phyloP scores from a whole-genome alignment of 495 filamentous ascomycete genomes.

The Penicillium riverlandense region DNA sequence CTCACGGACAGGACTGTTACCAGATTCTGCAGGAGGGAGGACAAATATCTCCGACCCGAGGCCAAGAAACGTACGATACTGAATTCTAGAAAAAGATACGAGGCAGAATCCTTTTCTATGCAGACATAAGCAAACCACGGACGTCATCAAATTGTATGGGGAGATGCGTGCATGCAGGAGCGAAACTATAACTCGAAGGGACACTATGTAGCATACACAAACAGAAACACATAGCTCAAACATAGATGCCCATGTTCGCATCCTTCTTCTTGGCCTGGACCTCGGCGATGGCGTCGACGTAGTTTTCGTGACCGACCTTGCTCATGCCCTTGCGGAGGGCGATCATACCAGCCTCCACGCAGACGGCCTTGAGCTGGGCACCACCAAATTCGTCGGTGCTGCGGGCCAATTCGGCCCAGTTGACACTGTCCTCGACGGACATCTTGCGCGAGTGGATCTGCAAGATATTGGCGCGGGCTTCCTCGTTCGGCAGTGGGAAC shows the following conservation, averaged over 20 bases:
- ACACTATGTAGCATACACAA: too few species aligned
- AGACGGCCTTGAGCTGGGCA: conserved; percentile 95
- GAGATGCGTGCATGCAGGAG: too few species aligned
- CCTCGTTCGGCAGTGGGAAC: conserved; percentile 98
- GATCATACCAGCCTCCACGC: conserved; percentile 99
- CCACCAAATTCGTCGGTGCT: conserved; percentile 99
- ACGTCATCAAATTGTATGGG: too few species aligned
- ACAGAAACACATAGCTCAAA: conserved; percentile 18
- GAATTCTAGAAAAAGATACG: too few species aligned
- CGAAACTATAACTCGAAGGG: too few species aligned
- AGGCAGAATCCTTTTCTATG: too few species aligned
- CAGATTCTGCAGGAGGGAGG: too few species aligned
- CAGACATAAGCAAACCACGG: too few species aligned
- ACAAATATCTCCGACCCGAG: too few species aligned
- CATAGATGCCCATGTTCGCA: conserved; percentile 53
- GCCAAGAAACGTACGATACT: too few species aligned
- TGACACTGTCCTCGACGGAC: conserved; percentile 88
- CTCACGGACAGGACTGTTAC: too few species aligned
- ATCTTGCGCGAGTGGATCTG: conserved; percentile 98
- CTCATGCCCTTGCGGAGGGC: conserved; percentile 83
- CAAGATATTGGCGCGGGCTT: conserved; percentile 93
- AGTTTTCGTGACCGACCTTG: conserved; percentile 97
- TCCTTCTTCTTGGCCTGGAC: conserved; percentile 99
- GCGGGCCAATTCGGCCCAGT: conserved; percentile 92
- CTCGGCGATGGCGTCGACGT: conserved; percentile 96